Evolutionary conservation across 2,329 filamentous ascomycete genomes (phyloP).

Genomic region (Cadophora luteo-olivacea): DNA sequence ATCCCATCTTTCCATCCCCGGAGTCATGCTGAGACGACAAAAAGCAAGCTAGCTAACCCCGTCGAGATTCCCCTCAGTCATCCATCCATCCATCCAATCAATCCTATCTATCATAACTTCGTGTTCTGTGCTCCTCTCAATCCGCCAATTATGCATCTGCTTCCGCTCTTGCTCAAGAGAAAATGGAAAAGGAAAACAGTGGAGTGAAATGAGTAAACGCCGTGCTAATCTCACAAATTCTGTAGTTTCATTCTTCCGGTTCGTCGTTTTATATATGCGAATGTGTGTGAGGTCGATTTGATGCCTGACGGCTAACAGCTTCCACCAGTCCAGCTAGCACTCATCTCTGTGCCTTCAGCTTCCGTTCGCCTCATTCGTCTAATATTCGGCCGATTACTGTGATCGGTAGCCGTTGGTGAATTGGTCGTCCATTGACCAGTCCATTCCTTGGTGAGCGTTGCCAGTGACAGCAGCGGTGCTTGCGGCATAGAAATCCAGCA

Average conservation of each 20-base stretch:
- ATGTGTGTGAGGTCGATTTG: constrained; percentile 11
- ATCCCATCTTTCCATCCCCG: constrained; percentile 32
- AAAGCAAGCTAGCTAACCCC: constrained; percentile 32
- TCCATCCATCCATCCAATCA: background rate
- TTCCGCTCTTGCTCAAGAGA: constrained; percentile 25
- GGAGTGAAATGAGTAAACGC: constrained; percentile 29
- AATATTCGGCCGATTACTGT: constrained; percentile 29
- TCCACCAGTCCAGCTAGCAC: constrained; percentile 34
- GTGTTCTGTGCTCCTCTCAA: constrained; percentile 10
- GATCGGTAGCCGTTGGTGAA: constrained; percentile 34
- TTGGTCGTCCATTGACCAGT: constrained; percentile 39
- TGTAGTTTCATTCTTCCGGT: constrained; percentile 23
- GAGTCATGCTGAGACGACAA: constrained; percentile 25
- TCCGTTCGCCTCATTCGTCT: constrained; percentile 15
- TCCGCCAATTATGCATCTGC: constrained; percentile 18
- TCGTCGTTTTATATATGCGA: constrained; percentile 9
- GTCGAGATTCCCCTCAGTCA: constrained; percentile 36
- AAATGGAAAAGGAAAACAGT: constrained; percentile 23
- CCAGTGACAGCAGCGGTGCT: constrained; percentile 34
- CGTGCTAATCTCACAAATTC: constrained; percentile 39
- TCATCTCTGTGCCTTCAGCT: constrained; percentile 16
- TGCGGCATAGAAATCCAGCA: constrained; percentile 42
- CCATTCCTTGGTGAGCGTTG: constrained; percentile 34
- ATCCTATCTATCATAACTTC: constrained; percentile 17
- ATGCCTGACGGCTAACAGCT: constrained; percentile 30